phyloP scores from a whole-genome alignment of 371 early-diverging fungal species.

The Mucor lusitanicus region DNA sequence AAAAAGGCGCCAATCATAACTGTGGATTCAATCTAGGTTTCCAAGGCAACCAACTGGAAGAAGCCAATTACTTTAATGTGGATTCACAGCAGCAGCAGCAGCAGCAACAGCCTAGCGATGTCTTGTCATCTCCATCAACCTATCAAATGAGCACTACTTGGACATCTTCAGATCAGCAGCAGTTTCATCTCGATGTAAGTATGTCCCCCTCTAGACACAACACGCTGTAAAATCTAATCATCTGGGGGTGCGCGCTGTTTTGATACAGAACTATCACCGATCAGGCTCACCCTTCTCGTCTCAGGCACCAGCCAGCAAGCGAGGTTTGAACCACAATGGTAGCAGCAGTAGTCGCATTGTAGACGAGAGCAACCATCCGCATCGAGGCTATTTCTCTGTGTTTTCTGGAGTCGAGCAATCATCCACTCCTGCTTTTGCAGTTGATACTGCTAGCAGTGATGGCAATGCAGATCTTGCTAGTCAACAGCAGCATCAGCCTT shows the following conservation, averaged over 20 bases:
- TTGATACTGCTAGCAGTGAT: not conserved
- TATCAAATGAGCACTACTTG: constrained; percentile 13
- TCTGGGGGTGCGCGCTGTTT: not conserved
- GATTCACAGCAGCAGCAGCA: not conserved
- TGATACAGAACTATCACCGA: not conserved
- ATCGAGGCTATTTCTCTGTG: constrained; percentile 6
- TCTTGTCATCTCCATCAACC: not conserved
- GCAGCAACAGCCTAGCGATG: not conserved
- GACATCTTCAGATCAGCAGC: constrained; percentile 10
- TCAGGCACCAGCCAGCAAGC: constrained; percentile 6
- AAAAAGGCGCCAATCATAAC: not conserved
- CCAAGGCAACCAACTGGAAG: not conserved
- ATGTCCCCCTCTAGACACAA: not conserved
- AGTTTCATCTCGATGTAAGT: not conserved
- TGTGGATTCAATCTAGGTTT: not conserved
- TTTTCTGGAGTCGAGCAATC: not conserved
- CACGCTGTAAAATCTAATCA: too few relatives aligned
- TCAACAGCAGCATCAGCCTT: constrained; percentile 1
- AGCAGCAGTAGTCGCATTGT: not conserved
- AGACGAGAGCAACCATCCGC: not conserved
- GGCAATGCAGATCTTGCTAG: not conserved
- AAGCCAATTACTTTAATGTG: constrained; percentile 2
- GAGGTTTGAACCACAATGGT: not conserved
- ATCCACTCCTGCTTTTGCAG: constrained; percentile 9
- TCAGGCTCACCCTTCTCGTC: constrained; percentile 5